Base-by-base conservation (phyloP, 1,284 basidiomycete genomes). In the Sporisorium graminicola region DNA sequence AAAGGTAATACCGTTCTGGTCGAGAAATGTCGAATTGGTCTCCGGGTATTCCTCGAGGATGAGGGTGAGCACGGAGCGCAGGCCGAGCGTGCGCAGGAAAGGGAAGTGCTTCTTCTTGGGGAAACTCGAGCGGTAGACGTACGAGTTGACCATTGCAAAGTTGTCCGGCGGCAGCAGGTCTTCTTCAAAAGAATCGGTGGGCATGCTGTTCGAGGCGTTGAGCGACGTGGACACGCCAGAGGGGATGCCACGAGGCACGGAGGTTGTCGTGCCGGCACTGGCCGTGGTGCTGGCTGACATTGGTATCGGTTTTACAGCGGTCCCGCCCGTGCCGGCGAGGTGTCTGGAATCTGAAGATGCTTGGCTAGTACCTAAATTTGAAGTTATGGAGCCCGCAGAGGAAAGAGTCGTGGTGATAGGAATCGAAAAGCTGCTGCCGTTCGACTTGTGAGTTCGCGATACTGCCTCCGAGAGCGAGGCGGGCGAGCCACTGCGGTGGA, bases 1-100 rank as follows among this genome's bases (percentile, higher is more conserved):
- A 50, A 87, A 86, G 42, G 85, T 82, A 65, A 88, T 87, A 9
- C 87, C 87, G 54, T 87, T 84, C 10, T 77, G 58, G 46, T 86
- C 79, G 5, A 87, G 77, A 54, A 87, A 89, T n/a, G 87, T 82
- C 7, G 87, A 80, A 71, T 89, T 89, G 42, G 87, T 87, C 55
- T 87, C 86, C 1, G 89, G 88, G 57, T 90, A 90, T 51, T 89
- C 88, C 73, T 89, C 89, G 54, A 88, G 83, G 33, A 89, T 88
- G 18, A 89, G 82, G 10, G 75, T 80, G 37, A 90, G 81, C n/a
- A 90, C 88, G 35, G 87, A 89, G 66, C 88, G 88, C 20, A 90
- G 79, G 46, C 87, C 84, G 50, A 90, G 82, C 22, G 86, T 87
- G 70, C 87, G 86, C 65, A 90, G 83, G 73, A 89, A 90, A 35